phyloP scores from a whole-genome alignment of 2,329 filamentous ascomycete genomes.

The Aspergillus floridensis region DNA sequence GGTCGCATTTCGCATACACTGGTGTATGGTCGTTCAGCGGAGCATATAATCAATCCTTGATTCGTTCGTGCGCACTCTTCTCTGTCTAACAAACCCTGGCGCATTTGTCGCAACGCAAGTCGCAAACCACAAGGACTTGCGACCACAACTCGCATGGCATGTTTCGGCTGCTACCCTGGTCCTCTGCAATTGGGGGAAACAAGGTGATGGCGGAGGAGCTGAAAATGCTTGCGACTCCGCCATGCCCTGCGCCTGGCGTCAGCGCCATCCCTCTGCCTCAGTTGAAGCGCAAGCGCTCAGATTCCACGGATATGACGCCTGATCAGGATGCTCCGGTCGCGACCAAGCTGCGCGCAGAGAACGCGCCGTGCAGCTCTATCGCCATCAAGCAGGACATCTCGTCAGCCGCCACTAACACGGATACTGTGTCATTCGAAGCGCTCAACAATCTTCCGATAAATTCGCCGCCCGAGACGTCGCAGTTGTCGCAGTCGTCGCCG shows the following conservation, averaged over 20 bases:
- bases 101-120: conserved; percentile 16
- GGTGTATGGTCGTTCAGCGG: conserved; percentile 16
- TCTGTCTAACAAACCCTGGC: conserved; percentile 4
- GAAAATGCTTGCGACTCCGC: conserved; percentile 42
- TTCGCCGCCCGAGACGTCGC: background rate
- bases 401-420: conserved; percentile 12
- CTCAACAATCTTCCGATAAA: conserved; percentile 14
- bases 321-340: conserved; percentile 28
- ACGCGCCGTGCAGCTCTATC: conserved; percentile 15
- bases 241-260: conserved; percentile 31
- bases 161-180: conserved; percentile 50
- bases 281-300: conserved; percentile 59
- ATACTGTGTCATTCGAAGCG: conserved; percentile 12
- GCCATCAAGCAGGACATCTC: conserved; percentile 8
- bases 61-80: conserved; percentile 4
- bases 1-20: conserved; percentile 22
- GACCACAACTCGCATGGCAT: conserved; percentile 45
- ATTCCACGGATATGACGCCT: conserved; percentile 44
- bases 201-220: conserved; percentile 45
- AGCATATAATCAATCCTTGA: conserved; percentile 12
- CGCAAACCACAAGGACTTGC: conserved; percentile 11
- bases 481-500: background rate
- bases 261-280: conserved; percentile 40
- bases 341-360: conserved; percentile 34
- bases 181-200: conserved; percentile 45